These are phyloP conservation scores for Pterocarpus santalinus DNA, from an alignment of 306 rosid genomes.

Conservation along the genomic window DNA sequence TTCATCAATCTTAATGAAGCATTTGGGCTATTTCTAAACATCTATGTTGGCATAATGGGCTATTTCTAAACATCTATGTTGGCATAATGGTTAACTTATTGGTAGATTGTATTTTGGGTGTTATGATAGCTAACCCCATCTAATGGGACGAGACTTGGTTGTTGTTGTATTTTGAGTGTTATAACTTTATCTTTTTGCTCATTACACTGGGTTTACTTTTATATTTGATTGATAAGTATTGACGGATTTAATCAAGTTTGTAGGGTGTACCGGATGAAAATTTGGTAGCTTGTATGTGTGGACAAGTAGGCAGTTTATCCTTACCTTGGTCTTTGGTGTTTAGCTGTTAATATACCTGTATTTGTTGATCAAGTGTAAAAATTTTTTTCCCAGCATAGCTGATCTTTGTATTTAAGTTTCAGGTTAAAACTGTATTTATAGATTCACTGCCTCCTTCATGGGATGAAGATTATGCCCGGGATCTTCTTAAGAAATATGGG, in stretches of 20 bases:
- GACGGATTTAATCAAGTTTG: not conserved
- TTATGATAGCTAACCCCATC: not conserved
- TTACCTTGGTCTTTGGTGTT: conserved; percentile 1
- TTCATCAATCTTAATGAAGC: conserved; percentile 36
- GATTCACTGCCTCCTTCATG: conserved; percentile 90
- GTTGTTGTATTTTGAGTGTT: not conserved
- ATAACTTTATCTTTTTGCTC: conserved; percentile 13
- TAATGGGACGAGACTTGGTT: not conserved
- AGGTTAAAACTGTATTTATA: conserved; percentile 97
- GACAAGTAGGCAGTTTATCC: conserved; percentile 20
- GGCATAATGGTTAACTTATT: conserved; percentile 4
- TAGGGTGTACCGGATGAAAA: conserved; percentile 3
- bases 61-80: conserved; percentile 19
- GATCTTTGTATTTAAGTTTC: conserved; percentile 52
- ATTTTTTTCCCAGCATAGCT: conserved; percentile 31
- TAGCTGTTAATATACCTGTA: conserved; percentile 24
- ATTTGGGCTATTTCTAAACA: conserved; percentile 25
- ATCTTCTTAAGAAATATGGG: conserved; percentile 80
- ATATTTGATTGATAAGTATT: not conserved
- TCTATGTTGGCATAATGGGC: conserved; percentile 7
- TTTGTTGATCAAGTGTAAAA: conserved; percentile 12
- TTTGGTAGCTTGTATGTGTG: conserved; percentile 8
- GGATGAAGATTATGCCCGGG: conserved; percentile 83
- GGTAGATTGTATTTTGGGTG: not conserved
- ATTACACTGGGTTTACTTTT: conserved; percentile 20